A percentile compares a stretch with the other conserved stretches of the same genome.
These are phyloP conservation scores for Trichoderma brevicompactum DNA, from an alignment of 2,329 filamentous ascomycete genomes.

Conservation along the genomic window DNA sequence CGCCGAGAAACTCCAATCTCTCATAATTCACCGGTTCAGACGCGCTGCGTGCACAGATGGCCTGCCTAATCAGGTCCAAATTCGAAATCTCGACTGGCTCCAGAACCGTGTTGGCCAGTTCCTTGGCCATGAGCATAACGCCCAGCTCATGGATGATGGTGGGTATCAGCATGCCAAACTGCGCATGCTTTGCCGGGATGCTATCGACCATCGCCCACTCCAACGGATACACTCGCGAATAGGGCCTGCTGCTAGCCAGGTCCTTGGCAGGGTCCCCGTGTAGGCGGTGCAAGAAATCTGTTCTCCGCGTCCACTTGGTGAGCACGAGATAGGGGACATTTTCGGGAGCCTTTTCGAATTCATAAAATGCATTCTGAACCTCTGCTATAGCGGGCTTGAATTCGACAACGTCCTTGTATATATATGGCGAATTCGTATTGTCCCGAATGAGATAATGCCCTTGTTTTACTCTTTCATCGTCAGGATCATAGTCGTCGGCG, in stretches of 20 bases:
- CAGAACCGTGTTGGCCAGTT: constrained; percentile 52
- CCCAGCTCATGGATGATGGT: constrained; percentile 74
- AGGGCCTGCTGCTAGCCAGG: constrained; percentile 47
- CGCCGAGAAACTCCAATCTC: constrained; percentile 83
- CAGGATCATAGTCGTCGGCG: constrained; percentile 35
- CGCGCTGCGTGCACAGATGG: constrained; percentile 70
- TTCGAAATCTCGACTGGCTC: constrained; percentile 55
- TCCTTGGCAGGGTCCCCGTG: constrained; percentile 21
- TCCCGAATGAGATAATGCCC: constrained; percentile 49
- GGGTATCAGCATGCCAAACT: constrained; percentile 68
- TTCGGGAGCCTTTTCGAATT: constrained; percentile 46
- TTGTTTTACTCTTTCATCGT: constrained; percentile 32
- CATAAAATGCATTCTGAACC: constrained; percentile 45
- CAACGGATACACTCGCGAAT: constrained; percentile 51
- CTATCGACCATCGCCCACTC: constrained; percentile 55
- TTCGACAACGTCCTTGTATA: constrained; percentile 48
- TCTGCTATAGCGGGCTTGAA: constrained; percentile 49
- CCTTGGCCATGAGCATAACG: constrained; percentile 63
- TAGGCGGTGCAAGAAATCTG: constrained; percentile 61
- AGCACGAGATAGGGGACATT: constrained; percentile 57
- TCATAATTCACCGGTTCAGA: constrained; percentile 72
- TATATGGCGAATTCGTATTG: constrained; percentile 42
- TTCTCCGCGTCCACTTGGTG: constrained; percentile 56
- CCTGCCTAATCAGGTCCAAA: constrained; percentile 63
- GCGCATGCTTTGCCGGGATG: constrained; percentile 49